Percentiles rank a stretch among this genome's conserved stretches.
Conservation (phyloP, 2,329 filamentous ascomycete species). For the Bertia moriformis region DNA sequence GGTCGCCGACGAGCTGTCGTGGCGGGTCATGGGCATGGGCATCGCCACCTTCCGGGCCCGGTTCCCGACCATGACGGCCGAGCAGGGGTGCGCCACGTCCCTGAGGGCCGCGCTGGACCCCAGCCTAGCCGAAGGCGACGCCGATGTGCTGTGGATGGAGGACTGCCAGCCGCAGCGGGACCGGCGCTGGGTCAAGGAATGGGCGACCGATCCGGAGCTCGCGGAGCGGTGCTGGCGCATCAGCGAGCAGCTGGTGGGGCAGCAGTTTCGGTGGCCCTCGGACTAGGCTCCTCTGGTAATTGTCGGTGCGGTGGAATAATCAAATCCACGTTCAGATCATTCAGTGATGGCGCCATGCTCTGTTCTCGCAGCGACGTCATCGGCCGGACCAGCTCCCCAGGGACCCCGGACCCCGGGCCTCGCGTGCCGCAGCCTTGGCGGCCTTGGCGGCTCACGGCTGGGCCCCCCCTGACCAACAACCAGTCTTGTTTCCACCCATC, state of each 20-base stretch:
- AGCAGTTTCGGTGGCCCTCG: conserved; percentile 15
- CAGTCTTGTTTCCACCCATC: too few relatives aligned
- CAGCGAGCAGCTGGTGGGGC: conserved; percentile 16
- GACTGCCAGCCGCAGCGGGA: conserved; percentile 17
- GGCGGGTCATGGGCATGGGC: conserved; percentile 10
- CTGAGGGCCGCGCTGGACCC: conserved; percentile 27
- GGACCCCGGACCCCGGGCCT: too few relatives aligned
- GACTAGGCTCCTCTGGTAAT: too few relatives aligned
- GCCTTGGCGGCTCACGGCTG: too few relatives aligned
- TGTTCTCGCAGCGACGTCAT: too few relatives aligned
- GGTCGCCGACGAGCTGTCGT: conserved; percentile 6
- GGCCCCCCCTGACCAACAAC: too few relatives aligned
- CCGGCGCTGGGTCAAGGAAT: conserved; percentile 10
- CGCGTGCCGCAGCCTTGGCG: too few relatives aligned
- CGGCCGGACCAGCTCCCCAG: too few relatives aligned
- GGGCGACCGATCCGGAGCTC: conserved; percentile 10
- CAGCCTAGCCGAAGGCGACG: conserved; percentile 13
- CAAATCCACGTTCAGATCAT: too few relatives aligned
- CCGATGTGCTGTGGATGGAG: conserved; percentile 14
- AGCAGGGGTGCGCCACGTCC: conserved; percentile 25
- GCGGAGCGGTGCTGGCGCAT: conserved; percentile 18
- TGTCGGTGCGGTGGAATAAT: too few relatives aligned
- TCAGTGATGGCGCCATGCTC: too few relatives aligned
- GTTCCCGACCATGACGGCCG: conserved; percentile 14
- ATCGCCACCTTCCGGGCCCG: conserved; percentile 7